Evolutionary conservation across 225 moss, liverwort and hornwort species (phyloP).

Genomic region (Pseudisothecium myosuroides): DNA sequence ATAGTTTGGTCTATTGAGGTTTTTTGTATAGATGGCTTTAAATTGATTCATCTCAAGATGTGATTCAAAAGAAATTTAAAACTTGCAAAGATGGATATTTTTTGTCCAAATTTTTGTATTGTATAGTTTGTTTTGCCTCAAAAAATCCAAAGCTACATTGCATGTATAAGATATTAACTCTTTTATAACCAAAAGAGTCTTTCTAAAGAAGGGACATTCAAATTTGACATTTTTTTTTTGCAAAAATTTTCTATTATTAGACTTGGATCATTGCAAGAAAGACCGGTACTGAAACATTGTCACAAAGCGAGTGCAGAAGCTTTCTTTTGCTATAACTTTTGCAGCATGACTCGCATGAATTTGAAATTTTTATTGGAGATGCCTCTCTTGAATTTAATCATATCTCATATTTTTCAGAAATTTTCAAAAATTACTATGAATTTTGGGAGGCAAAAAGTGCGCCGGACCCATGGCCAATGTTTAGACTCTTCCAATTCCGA

Average conservation of each 20-base stretch:
- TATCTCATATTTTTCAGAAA: too few relatives aligned
- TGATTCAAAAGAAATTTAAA: neutral
- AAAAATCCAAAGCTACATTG: neutral
- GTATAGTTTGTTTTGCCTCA: neutral
- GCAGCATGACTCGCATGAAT: too few relatives aligned
- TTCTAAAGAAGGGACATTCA: neutral
- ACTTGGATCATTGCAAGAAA: neutral
- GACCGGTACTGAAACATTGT: too few relatives aligned
- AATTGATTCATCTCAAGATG: neutral
- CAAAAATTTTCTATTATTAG: neutral
- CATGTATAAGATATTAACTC: neutral
- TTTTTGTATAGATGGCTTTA: rapidly evolving
- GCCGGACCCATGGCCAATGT: too few relatives aligned
- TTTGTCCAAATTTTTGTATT: neutral
- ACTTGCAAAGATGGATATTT: neutral
- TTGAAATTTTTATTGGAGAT: too few relatives aligned
- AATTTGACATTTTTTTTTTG: neutral
- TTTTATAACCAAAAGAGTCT: neutral
- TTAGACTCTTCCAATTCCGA: too few relatives aligned
- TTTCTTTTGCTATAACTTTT: too few relatives aligned
- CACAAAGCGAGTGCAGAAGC: too few relatives aligned
- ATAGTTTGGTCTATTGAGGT: rapidly evolving
- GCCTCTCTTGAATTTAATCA: too few relatives aligned
- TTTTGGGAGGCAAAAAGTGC: too few relatives aligned
- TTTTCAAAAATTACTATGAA: too few relatives aligned